Evolutionary conservation across 257 asterid species (phyloP), one percentile per base, ranked within the genome.

Genomic region (Plectranthus barbatus): DNA sequence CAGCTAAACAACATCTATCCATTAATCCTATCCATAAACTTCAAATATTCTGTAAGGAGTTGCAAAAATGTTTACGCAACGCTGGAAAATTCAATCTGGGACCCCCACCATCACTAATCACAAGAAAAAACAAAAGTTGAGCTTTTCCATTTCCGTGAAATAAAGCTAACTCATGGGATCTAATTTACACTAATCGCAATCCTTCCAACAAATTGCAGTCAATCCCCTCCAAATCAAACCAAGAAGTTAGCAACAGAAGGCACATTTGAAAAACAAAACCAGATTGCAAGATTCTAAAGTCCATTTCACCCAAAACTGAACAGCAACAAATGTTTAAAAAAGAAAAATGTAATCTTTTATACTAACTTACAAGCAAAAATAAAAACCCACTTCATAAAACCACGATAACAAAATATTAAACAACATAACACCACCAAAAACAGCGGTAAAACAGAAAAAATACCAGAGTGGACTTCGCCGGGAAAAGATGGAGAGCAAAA

Each of bases 61-160:
- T 56, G 67, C 69, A 41, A 65, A 72, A n/a, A 48, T 57, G 59
- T 24, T 59, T 64, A 83, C 72, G 74, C 55, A 48, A 67, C 46
- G 34, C 29, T 46, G 41, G 20, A 50, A 37, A 19, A 60, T 37
- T 49, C 68, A 53, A 76, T 60, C 70, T 68, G 74, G 76, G 70
- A 1, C 79, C 81, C 68, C 71, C 72, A 49, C 36, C 59, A 50
- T 44, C 48, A 70, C 46, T 41, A 54, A 48, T 39, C 17, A n/a
- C 36, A 48, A 9, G 23, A 49, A 56, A 5, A 29, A 34, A 14
- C 39, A 48, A 40, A 48, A 4, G n/a, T n/a, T 39, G 4, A 9
- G 4, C 0, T 36, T 36, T 1, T 4, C 5, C 57, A 34, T 56
- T 56, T 14, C 39, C 55, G 23, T 14, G 20, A 61, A 56, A 57